A percentile compares a stretch with the other conserved stretches of the same genome.
These are phyloP conservation scores for Crataegus laevigata DNA, from an alignment of 306 rosid genomes.

Conservation along the genomic window DNA sequence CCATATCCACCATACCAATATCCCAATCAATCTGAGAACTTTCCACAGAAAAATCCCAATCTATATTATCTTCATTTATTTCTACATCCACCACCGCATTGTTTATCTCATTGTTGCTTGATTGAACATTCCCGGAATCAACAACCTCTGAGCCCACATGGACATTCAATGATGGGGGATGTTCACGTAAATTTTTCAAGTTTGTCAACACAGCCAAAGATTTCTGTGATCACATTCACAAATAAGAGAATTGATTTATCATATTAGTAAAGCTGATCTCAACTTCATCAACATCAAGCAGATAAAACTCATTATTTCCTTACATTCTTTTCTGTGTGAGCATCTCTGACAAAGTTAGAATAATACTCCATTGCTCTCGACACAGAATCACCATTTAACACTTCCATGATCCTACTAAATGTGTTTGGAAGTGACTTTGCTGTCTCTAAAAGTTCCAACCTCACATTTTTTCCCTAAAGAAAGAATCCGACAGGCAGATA, in stretches of 20 bases:
- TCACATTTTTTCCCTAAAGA: conserved; percentile 71
- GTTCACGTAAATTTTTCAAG: conserved; percentile 49
- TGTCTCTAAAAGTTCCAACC: conserved; percentile 78
- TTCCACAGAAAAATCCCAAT: conserved; percentile 87
- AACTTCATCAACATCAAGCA: conserved; percentile 2
- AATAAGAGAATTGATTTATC: conserved; percentile 17
- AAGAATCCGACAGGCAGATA: conserved; percentile 10
- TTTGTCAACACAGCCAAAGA: conserved; percentile 39
- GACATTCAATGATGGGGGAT: conserved; percentile 72
- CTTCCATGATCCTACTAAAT: conserved; percentile 63
- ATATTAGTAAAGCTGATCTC: conserved; percentile 10
- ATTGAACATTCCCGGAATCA: conserved; percentile 31
- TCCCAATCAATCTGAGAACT: conserved; percentile 88
- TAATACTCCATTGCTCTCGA: conserved; percentile 73
- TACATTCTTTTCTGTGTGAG: conserved; percentile 78
- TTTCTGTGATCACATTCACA: conserved; percentile 39
- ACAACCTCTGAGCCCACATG: conserved; percentile 55
- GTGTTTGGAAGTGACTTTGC: conserved; percentile 82
- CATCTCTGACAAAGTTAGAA: conserved; percentile 74
- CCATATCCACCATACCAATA: conserved; percentile 58
- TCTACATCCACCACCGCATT: conserved; percentile 22
- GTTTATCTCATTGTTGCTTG: conserved; percentile 36
- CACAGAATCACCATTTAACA: conserved; percentile 52
- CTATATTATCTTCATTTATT: conserved; percentile 50
- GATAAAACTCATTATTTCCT: conserved; percentile 22